A percentile compares a stretch with the other conserved stretches of the same genome.
These are phyloP conservation scores for Fistulina hepatica DNA, from an alignment of 1,284 basidiomycete genomes.

Conservation along the genomic window DNA sequence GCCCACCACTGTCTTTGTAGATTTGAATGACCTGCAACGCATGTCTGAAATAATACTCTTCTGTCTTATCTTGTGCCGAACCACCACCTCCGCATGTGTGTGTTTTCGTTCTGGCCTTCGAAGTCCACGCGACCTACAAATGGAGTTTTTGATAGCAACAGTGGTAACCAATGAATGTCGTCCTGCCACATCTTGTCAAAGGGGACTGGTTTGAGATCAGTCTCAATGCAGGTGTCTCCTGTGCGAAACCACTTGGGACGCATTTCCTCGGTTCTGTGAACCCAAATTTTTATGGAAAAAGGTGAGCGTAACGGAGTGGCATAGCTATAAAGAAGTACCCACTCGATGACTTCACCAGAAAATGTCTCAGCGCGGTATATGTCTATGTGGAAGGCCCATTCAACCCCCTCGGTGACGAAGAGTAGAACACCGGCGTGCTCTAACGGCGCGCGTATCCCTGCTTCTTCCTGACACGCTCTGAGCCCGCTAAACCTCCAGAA, in stretches of 20 bases:
- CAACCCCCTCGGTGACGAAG: conserved; percentile 38
- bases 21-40: too few species aligned
- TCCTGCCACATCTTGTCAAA: conserved; percentile 51
- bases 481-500: not conserved
- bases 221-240: too few species aligned
- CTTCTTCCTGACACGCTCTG: conserved; percentile 50
- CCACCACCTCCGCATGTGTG: conserved; percentile 39
- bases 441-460: conserved; percentile 52
- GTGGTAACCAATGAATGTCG: conserved; percentile 46
- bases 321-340: conserved; percentile 16
- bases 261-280: conserved; percentile 54
- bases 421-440: conserved; percentile 47
- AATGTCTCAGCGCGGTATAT: conserved; percentile 48
- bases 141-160: conserved; percentile 33
- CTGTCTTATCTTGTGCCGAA: too few species aligned
- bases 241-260: conserved; percentile 47
- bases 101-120: conserved; percentile 20
- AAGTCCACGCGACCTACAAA: conserved; percentile 54
- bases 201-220: too few species aligned
- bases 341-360: conserved; percentile 48
- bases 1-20: too few species aligned
- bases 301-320: not conserved
- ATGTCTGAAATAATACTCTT: too few species aligned
- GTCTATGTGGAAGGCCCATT: conserved; percentile 54
- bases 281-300: conserved; percentile 1